These are phyloP conservation scores for Coemansia sp. DNA, from an alignment of 192 early-diverging fungal genomes.

Conservation along the genomic window DNA sequence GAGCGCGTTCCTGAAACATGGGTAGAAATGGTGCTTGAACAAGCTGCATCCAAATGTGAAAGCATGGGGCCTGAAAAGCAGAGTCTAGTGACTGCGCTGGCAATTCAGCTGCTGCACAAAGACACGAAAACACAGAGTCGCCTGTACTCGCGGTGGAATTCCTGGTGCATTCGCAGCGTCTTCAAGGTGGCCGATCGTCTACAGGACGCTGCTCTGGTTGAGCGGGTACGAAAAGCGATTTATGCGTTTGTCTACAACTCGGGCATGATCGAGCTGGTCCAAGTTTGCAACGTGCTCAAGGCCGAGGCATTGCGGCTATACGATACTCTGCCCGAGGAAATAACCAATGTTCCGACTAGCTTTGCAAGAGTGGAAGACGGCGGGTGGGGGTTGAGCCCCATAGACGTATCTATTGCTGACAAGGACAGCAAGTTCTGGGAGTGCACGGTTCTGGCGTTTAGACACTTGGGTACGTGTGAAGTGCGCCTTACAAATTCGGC, in stretches of 20 bases:
- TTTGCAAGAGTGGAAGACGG: background rate
- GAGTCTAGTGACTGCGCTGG: background rate
- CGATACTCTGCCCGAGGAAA: background rate
- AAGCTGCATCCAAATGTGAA: background rate
- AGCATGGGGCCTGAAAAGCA: background rate
- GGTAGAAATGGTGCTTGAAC: background rate
- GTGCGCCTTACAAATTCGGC: background rate
- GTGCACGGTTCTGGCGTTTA: conserved; percentile 10
- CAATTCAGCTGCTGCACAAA: conserved; percentile 4
- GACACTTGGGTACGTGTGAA: background rate
- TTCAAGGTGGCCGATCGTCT: background rate
- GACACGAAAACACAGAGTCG: background rate
- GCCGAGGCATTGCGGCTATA: background rate
- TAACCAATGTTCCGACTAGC: background rate
- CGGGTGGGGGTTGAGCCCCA: background rate
- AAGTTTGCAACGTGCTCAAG: background rate
- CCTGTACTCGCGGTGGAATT: conserved; percentile 7
- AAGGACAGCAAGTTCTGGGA: conserved; percentile 15
- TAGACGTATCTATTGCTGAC: background rate
- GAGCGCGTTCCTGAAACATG: background rate
- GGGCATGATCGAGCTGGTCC: background rate
- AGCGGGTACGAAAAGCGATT: background rate
- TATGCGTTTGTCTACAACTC: background rate
- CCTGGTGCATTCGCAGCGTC: background rate
- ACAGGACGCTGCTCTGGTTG: background rate